These are phyloP conservation scores for Taiwanofungus camphoratus DNA, from an alignment of 1,284 basidiomycete species.

Conservation along the genomic window DNA sequence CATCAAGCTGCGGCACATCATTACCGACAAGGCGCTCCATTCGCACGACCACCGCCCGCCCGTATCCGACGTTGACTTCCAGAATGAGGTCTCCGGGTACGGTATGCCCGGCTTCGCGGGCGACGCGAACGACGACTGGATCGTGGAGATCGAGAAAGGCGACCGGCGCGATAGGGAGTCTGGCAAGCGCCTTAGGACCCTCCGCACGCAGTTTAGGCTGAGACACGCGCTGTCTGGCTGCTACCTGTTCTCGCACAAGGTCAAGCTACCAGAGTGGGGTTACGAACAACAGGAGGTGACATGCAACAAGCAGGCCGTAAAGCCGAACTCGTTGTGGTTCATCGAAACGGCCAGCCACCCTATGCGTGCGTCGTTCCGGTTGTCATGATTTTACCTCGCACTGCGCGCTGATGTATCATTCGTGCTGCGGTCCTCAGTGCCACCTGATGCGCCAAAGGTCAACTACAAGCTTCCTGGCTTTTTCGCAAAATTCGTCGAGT, in stretches of 20 bases:
- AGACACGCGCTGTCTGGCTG: slow-evolving; percentile 87
- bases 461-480: slow-evolving; percentile 89
- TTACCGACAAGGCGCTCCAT: slow-evolving; percentile 86
- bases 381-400: background rate
- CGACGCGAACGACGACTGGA: slow-evolving; percentile 95
- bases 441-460: slow-evolving; percentile 67
- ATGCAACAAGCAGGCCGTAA: slow-evolving; percentile 94
- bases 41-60: slow-evolving; percentile 93
- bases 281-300: slow-evolving; percentile 99
- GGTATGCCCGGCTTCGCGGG: slow-evolving; percentile 83
- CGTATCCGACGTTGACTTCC: slow-evolving; percentile 98
- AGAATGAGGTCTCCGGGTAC: slow-evolving; percentile 97
- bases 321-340: slow-evolving; percentile 90
- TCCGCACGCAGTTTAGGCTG: slow-evolving; percentile 83
- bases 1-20: slow-evolving; percentile 80
- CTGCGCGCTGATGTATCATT: background rate
- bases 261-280: slow-evolving; percentile 96
- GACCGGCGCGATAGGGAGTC: slow-evolving; percentile 65
- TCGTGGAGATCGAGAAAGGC: slow-evolving; percentile 81
- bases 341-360: slow-evolving; percentile 85
- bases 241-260: slow-evolving; percentile 97
- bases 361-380: slow-evolving; percentile 55
- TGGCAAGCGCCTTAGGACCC: slow-evolving; percentile 66
- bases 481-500: slow-evolving; percentile 85
- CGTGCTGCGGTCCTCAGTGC: slow-evolving; percentile 49